Evolutionary conservation across 2,329 filamentous ascomycete species (phyloP).

Genomic region (Aspergillus viridinutans): DNA sequence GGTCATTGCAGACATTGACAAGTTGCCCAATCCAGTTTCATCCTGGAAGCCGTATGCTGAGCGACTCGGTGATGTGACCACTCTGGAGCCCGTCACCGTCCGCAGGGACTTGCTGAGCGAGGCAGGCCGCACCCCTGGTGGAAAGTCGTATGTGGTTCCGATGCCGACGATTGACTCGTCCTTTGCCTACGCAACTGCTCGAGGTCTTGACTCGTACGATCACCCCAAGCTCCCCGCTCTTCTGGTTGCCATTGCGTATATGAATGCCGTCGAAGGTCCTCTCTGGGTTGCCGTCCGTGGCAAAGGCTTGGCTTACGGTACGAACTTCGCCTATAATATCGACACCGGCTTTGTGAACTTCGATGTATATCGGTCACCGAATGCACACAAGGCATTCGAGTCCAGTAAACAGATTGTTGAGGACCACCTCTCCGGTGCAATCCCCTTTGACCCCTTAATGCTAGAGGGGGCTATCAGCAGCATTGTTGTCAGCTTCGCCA

Average conservation of each 20-base stretch:
- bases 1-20: conserved; percentile 74
- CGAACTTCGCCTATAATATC: conserved; percentile 70
- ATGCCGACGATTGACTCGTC: conserved; percentile 93
- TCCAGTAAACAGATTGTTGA: conserved; percentile 71
- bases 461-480: conserved; percentile 87
- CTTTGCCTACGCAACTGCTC: conserved; percentile 71
- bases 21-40: conserved; percentile 68
- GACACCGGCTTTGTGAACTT: conserved; percentile 79
- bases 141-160: conserved; percentile 73
- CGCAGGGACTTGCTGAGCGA: conserved; percentile 68
- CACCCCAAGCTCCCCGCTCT: conserved; percentile 78
- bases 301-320: conserved; percentile 88
- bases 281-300: conserved; percentile 92
- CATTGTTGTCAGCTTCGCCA: conserved; percentile 80
- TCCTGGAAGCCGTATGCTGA: conserved; percentile 67
- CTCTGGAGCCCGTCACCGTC: conserved; percentile 67
- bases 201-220: conserved; percentile 68
- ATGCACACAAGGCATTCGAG: conserved; percentile 78
- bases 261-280: conserved; percentile 89
- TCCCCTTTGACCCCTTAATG: conserved; percentile 71
- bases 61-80: conserved; percentile 48
- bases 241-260: conserved; percentile 83
- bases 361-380: conserved; percentile 83
- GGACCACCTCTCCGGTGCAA: conserved; percentile 67
- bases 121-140: conserved; percentile 70